Evolutionary conservation across 2,329 filamentous ascomycete species (phyloP).

Genomic region (Leptoxyphium fumago): DNA sequence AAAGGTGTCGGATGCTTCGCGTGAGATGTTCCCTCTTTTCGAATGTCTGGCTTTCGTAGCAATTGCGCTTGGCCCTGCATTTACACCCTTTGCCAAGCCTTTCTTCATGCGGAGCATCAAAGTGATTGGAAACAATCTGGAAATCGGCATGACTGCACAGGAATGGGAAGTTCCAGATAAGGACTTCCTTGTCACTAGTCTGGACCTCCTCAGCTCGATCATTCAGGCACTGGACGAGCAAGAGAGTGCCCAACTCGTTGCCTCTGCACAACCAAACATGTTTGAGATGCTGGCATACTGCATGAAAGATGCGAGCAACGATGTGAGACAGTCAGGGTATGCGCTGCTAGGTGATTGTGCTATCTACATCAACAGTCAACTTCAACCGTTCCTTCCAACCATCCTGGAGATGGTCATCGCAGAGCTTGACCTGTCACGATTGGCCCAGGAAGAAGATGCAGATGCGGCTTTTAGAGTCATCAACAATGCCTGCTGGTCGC

Average conservation of each 20-base stretch:
- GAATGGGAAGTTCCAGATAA: conserved; percentile 75
- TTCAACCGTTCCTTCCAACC: conserved; percentile 57
- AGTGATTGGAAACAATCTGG: conserved; percentile 82
- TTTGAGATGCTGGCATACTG: conserved; percentile 85
- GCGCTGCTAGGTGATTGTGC: conserved; percentile 89
- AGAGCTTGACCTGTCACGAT: conserved; percentile 58
- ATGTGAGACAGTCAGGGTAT: conserved; percentile 91
- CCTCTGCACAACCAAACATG: conserved; percentile 62
- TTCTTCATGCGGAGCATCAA: conserved; percentile 80
- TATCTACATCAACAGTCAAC: conserved; percentile 73
- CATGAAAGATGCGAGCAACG: conserved; percentile 80
- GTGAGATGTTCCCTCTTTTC: conserved; percentile 87
- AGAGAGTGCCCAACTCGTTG: conserved; percentile 64
- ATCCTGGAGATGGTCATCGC: conserved; percentile 71
- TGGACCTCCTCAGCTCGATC: conserved; percentile 84
- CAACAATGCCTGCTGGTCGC: conserved; percentile 97
- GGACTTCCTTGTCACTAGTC: conserved; percentile 88
- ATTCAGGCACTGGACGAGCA: conserved; percentile 70
- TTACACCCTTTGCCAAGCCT: conserved; percentile 70
- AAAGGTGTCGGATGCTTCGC: conserved; percentile 71
- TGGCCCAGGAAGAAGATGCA: conserved; percentile 56
- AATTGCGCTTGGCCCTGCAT: conserved; percentile 65
- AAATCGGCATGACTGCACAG: conserved; percentile 58
- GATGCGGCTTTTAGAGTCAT: conserved; percentile 81
- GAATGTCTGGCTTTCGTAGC: conserved; percentile 94